Evolutionary conservation across 208 protist species (phyloP), one percentile per base, ranked within the genome.

Genomic region (Acanthamoeba culbertsoni): DNA sequence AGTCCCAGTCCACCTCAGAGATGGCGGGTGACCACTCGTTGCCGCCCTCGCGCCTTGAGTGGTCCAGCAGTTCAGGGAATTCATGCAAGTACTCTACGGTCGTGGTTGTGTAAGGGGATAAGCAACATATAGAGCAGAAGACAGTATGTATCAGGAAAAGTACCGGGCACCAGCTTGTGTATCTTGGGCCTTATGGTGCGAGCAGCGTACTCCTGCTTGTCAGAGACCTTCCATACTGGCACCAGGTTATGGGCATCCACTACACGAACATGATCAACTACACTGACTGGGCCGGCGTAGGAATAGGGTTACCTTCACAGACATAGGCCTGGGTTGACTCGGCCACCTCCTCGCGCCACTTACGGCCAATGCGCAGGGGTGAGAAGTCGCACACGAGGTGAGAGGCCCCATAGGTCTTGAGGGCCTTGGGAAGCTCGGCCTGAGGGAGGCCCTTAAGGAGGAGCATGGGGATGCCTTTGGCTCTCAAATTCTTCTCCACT

Each of bases 241-340:
- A 96, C 94, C 31, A 96, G 42, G 28, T 95, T 95, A 28, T 95
- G 94, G 12, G 93, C 93, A 90, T 94, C 94, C 3, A 95, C 94
- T 75, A 28, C 40, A 65, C 16, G 23, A 59, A 59, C n/a, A n/a
- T n/a, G 51, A n/a, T 14, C 14, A 23, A 59, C 23, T 23, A 59
- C 14, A 59, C 51, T 59, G 51, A 14, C 23, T 59, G 14, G 14
- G 51, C 23, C 16, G 23, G 14, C 23, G 23, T 14, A 59, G 14
- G 16, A 59, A 59, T 23, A 23, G 23, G 51, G 16, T 23, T 59
- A 59, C n/a, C 77, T 88, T 48, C 37, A 48, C 16, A 42, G 40
- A 63, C 77, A 33, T 20, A 40, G 77, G n/a, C 40, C 77, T 65
- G 48, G n/a, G 42, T 20, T 12, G 20, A 65, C 77, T 59, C 16